Evolutionary conservation across 257 asterid species (phyloP), one percentile per base, ranked within the genome.

Genomic region (Fraxinus anomala): DNA sequence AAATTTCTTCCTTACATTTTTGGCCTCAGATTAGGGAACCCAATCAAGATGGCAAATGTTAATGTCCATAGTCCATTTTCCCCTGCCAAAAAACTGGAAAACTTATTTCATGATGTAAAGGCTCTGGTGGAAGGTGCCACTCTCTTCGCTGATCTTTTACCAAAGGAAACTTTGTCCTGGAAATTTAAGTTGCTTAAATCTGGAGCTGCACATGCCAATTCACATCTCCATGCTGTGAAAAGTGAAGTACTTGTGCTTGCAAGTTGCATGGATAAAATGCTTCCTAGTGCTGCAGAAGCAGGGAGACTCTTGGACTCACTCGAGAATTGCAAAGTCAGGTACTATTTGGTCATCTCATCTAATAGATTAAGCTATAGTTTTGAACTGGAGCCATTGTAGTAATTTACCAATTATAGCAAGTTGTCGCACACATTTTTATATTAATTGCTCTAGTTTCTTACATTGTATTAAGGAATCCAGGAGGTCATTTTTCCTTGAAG

Each of bases 221-320:
- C 88, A 4, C 81, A 70, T 59, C 86, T 89, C 23, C 88, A 82
- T 49, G 81, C 84, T 17, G 80, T 89, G 6, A 80, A 80, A 42
- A 74, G 84, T 16, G 86, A 89, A 80, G 88, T 81, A 1, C 86
- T 89, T 6, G 74, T 89, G 70, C 82, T 89, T 12, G 89, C 91
- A 69, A 79, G 93, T 70, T 87, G 89, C 44, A 86, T 61, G 63
- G 93, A 89, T 68, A 47, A 66, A 24, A 67, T 89, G 70, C 81
- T 89, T 26, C 93, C 90, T 9, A 89, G 93, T 28, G 71, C 47
- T 79, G 47, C 67, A 0, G 93, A 89, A 76, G 90, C 89, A 12
- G 59, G n/a, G 28, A 80, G 90, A 79, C 90, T 89, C 75, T 59
- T 75, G 1, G 16, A 19, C 10, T 36, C 63, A 28, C 79, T 89